Evolutionary conservation across 2,329 filamentous ascomycete genomes (phyloP), one percentile per base, ranked within the genome.

Genomic region (Fusarium nelsonii): DNA sequence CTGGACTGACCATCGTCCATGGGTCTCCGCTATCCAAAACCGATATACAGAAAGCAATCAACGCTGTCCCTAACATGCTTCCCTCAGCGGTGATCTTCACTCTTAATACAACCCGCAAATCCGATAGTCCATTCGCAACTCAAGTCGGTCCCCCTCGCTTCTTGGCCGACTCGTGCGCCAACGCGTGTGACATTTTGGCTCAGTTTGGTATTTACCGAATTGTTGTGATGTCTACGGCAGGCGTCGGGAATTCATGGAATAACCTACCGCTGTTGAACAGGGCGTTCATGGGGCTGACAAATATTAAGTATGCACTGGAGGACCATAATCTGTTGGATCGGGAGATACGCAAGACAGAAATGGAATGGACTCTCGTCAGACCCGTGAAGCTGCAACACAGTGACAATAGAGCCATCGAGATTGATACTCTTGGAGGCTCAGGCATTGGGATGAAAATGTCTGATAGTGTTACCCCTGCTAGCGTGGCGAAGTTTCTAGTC

Each of bases 41-140:
- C 4, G 79, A 82, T 63, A 75, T 82, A 40, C 28, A 58, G 6
- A 73, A 51, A 15, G 73, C 79, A 40, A 61, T 74, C 8, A 34
- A 41, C 6, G 62, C 74, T 15, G 58, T 62, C 9, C 65, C 74
- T 28, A 40, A 58, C 33, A 69, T 70, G 11, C 50, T 45, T 28
- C 70, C 77, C 30, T 73, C 76, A 7, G 78, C 73, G 2, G 78
- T 78, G 10, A 80, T 82, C 63, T 68, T 80, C 52, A 81, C 80
- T 3, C 65, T 82, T 30, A 82, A 82, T 70, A 74, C 79, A 3
- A 75, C 77, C 52, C 80, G 81, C 59, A 75, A 77, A 46, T 79
- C 79, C 36, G 80, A 81, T 41, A 81, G 75, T 60, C 81, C 80
- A 50, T 82, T 82, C 52, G 77, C 80, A 16, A 53, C 78, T 12